Evolutionary conservation across 2,329 filamentous ascomycete genomes (phyloP), one percentile per base, ranked within the genome.

Genomic region (Arthrinium phaeospermum): DNA sequence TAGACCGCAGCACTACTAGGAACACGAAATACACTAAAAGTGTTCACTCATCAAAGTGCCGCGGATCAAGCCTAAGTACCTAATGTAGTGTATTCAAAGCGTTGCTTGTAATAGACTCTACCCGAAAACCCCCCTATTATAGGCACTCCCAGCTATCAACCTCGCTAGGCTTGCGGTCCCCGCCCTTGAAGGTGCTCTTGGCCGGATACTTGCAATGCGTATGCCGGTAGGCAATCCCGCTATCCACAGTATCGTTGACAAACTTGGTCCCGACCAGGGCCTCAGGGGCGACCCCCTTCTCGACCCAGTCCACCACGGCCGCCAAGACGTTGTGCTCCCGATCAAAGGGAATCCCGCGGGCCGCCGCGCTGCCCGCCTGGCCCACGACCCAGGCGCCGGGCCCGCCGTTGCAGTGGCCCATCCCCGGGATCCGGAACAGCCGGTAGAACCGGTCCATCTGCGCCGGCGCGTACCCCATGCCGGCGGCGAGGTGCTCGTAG

Each of bases 281-380:
- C 37, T 85, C 83, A 0, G 87, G 86, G 0, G 83, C 84, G 14
- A 79, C 51, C 0, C 79, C 82, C 12, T 79, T 74, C 75, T 85
- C 86, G 0, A 88, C 86, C 86, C 86, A 88, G 27, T 83, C 79
- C 0, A 88, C 85, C 3, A 88, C 78, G 0, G 85, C 83, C 70
- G 84, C 82, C 5, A 89, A 76, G 0, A 87, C 80, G 30, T 88
- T 89, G 30, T 83, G 76, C 7, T 82, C 76, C 0, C 82, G 80
- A 22, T 85, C 77, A 49, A 79, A 80, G 2, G 73, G 73, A 12
- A 79, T 73, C 0, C 70, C 74, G 4, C 76, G 76, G 0, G 76
- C 76, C 0, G 77, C 64, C 0, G 76, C 68, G 0, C 49, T 61
- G 46, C 76, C 67, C 7, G 74, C 70, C 69, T 79, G 75, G 0